Evolutionary conservation across 179 eudicot species (phyloP).

Genomic region (Gypsophila paniculata): DNA sequence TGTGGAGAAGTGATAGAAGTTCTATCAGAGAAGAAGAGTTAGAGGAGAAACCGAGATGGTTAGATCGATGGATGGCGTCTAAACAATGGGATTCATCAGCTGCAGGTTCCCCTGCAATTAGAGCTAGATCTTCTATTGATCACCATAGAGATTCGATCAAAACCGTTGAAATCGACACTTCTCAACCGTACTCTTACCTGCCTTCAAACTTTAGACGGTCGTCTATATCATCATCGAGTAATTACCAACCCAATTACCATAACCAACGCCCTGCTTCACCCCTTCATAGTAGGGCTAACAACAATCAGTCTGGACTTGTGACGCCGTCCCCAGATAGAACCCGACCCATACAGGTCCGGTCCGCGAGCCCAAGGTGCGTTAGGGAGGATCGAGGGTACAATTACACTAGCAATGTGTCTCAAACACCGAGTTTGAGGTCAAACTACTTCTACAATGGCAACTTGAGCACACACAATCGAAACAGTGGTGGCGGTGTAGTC

Average conservation of each 20-base stretch:
- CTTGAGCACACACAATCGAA: neutral
- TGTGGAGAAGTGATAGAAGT: slow-evolving; percentile 55
- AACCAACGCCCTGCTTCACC: slow-evolving; percentile 57
- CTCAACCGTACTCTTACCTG: slow-evolving; percentile 54
- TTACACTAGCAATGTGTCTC: slow-evolving; percentile 25
- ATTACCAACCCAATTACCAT: slow-evolving; percentile 27
- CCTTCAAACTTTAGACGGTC: slow-evolving; percentile 42
- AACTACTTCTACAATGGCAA: slow-evolving; percentile 36
- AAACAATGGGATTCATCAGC: slow-evolving; percentile 52
- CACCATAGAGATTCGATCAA: slow-evolving; percentile 47
- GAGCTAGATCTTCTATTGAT: slow-evolving; percentile 58
- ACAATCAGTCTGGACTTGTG: slow-evolving; percentile 21
- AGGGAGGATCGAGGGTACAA: slow-evolving; percentile 28
- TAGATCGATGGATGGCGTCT: slow-evolving; percentile 56
- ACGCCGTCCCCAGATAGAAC: slow-evolving; percentile 63
- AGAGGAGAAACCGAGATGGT: slow-evolving; percentile 48
- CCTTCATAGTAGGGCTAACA: slow-evolving; percentile 37
- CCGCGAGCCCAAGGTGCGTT: slow-evolving; percentile 60
- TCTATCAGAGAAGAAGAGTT: slow-evolving; percentile 56
- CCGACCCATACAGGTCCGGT: slow-evolving; percentile 60
- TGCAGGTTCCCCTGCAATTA: slow-evolving; percentile 16
- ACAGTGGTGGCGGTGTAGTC: slow-evolving; percentile 15
- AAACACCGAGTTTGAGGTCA: slow-evolving; percentile 67
- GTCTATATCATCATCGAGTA: slow-evolving; percentile 25
- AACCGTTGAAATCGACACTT: slow-evolving; percentile 72